These are phyloP conservation scores for Cryptococcus depauperatus DNA, from an alignment of 1,284 basidiomycete species.

Conservation along the genomic window DNA sequence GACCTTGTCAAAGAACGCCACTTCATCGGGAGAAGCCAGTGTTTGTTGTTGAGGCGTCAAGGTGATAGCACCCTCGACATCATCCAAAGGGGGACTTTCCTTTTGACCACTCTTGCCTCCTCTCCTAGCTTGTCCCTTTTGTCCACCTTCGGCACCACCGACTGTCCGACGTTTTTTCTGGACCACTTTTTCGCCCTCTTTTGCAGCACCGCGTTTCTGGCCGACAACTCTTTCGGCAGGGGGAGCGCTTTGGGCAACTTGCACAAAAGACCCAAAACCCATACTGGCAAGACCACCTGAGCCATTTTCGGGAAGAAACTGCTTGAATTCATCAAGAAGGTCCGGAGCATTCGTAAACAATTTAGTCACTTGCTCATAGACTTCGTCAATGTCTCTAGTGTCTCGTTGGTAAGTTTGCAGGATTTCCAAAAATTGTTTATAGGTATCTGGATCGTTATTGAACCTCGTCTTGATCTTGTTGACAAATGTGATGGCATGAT, in stretches of 20 bases:
- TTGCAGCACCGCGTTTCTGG: constrained; percentile 29
- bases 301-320: constrained; percentile 71
- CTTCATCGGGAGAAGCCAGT: constrained; percentile 66
- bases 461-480: constrained; percentile 98
- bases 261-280: constrained; percentile 30
- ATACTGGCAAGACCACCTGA: constrained; percentile 31
- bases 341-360: constrained; percentile 91
- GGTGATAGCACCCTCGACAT: constrained; percentile 17
- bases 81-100: constrained; percentile 27
- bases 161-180: constrained; percentile 32
- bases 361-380: constrained; percentile 83
- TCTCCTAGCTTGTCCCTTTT: constrained; percentile 18
- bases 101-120: constrained; percentile 33
- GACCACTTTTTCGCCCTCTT: constrained; percentile 35
- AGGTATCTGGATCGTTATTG: constrained; percentile 83
- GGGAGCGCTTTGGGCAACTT: constrained; percentile 17
- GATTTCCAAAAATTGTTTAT: constrained; percentile 97
- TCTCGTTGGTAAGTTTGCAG: constrained; percentile 97
- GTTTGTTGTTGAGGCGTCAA: constrained; percentile 34
- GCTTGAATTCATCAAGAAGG: constrained; percentile 89
- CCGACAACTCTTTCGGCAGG: constrained; percentile 13
- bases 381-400: constrained; percentile 77
- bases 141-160: constrained; percentile 52
- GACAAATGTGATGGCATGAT: constrained; percentile 95
- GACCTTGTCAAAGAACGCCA: constrained; percentile 88